phyloP scores from a whole-genome alignment of 2,329 filamentous ascomycete genomes.

The Ophiocordyceps robertsii region DNA sequence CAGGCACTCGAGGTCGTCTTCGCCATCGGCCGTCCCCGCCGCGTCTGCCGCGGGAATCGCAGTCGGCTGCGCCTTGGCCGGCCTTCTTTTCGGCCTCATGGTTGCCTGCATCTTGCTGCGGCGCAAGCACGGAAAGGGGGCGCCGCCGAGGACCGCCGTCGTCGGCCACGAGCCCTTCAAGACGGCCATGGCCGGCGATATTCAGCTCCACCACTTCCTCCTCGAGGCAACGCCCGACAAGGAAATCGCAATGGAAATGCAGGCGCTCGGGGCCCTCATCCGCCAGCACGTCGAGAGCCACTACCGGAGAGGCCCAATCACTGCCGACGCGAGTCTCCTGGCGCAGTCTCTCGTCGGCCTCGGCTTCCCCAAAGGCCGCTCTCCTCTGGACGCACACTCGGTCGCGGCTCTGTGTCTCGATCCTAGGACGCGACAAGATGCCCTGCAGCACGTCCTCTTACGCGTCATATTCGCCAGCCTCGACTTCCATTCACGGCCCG shows the following conservation, averaged over 20 bases:
- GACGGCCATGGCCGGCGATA: conserved; percentile 6
- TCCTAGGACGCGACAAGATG: conserved; percentile 15
- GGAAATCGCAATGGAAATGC: conserved; percentile 19
- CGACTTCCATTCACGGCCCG: conserved; percentile 12
- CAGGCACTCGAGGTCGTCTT: too few relatives aligned
- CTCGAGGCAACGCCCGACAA: conserved; percentile 21
- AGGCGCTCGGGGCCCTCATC: conserved; percentile 19
- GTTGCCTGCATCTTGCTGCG: conserved; percentile 14
- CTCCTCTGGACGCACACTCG: too few relatives aligned
- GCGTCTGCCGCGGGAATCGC: background rate
- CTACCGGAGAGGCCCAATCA: conserved; percentile 18
- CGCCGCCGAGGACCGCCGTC: background rate
- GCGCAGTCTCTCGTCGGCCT: conserved; percentile 1
- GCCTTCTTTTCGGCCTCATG: conserved; percentile 12
- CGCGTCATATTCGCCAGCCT: conserved; percentile 23
- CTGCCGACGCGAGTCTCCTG: background rate
- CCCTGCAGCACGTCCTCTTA: conserved; percentile 24
- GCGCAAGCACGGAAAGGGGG: conserved; percentile 4
- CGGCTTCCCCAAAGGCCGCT: conserved; percentile 4
- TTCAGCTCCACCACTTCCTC: conserved; percentile 20
- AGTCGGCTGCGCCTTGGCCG: conserved; percentile 15
- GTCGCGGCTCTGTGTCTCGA: conserved; percentile 18
- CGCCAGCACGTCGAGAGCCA: conserved; percentile 25
- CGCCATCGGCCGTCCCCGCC: background rate
- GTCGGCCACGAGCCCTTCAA: background rate